A percentile compares a stretch with the other conserved stretches of the same genome.
Conservation (phyloP, 352 stramenopile genomes). For the Thalassiosira livingstoniorum region DNA sequence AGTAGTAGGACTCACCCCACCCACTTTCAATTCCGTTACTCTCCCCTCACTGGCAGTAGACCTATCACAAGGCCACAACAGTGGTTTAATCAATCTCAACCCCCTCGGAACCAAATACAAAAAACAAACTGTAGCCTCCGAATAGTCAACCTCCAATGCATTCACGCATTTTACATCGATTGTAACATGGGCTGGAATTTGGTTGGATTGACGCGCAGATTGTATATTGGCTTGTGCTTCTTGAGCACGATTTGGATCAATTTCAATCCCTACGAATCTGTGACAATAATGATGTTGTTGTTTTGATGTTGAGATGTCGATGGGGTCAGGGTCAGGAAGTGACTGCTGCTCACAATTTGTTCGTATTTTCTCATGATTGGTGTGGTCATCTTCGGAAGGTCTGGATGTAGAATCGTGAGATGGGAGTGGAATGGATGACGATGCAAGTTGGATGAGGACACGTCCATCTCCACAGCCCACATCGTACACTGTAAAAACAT, state of each 20-base stretch:
- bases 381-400: not conserved
- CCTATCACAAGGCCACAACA: constrained; percentile 37
- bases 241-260: constrained; percentile 65
- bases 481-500: constrained; percentile 60
- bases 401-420: too few species aligned
- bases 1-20: not conserved
- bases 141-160: constrained; percentile 71
- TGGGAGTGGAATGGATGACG: constrained; percentile 22
- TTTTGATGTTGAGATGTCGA: too few species aligned
- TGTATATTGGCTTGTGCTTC: constrained; percentile 52
- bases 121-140: constrained; percentile 75
- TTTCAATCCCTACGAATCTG: constrained; percentile 79
- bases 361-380: not conserved
- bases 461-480: constrained; percentile 81
- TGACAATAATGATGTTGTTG: constrained; percentile 29
- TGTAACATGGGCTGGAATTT: constrained; percentile 49
- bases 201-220: constrained; percentile 22
- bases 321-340: not conserved
- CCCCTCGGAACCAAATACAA: constrained; percentile 83
- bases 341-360: constrained; percentile 4
- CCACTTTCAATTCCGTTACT: not conserved
- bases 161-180: constrained; percentile 72
- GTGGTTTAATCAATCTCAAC: constrained; percentile 68
- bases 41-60: not conserved
- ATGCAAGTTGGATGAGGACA: constrained; percentile 73